Conservation (phyloP, 1,139 yeast genomes). For the Hyphopichia khmerensis region DNA sequence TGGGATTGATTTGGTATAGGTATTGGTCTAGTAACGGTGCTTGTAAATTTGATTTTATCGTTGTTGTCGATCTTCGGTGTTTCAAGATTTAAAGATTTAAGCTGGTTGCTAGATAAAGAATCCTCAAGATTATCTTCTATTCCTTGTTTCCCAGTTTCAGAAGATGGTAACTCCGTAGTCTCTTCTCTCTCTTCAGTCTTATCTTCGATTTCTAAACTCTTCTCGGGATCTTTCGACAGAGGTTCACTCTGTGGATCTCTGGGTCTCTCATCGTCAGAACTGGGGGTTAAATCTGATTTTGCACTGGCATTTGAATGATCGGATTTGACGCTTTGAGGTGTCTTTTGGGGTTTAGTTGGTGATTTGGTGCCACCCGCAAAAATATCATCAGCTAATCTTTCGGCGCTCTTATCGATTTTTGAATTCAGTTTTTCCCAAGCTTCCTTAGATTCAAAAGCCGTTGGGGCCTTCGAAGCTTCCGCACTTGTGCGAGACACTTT, state of each 20-base stretch:
- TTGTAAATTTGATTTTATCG: neutral
- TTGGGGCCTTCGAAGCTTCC: neutral
- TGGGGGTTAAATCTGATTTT: slow-evolving; percentile 1
- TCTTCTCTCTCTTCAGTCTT: neutral
- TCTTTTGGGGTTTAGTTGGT: slow-evolving; percentile 6
- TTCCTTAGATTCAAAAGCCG: slow-evolving; percentile 30
- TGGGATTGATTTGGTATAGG: neutral
- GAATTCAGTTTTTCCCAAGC: slow-evolving; percentile 33
- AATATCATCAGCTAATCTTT: slow-evolving; percentile 42
- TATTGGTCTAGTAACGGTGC: neutral
- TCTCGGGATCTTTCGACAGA: neutral
- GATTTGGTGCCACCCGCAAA: slow-evolving; percentile 18
- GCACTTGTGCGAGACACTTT: neutral
- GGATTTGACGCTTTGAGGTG: slow-evolving; percentile 9
- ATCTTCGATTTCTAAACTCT: neutral
- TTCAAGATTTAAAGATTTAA: neutral
- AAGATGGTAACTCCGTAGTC: too few relatives aligned
- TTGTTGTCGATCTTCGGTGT: neutral
- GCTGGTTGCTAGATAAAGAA: too few relatives aligned
- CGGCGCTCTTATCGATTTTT: slow-evolving; percentile 28
- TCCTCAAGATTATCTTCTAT: too few relatives aligned
- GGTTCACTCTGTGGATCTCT: neutral
- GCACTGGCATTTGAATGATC: slow-evolving; percentile 5
- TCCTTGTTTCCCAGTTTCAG: too few relatives aligned
- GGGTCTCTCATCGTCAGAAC: neutral